These are phyloP conservation scores for Neurospora sp. DNA, from an alignment of 495 filamentous ascomycete genomes.

Conservation along the genomic window DNA sequence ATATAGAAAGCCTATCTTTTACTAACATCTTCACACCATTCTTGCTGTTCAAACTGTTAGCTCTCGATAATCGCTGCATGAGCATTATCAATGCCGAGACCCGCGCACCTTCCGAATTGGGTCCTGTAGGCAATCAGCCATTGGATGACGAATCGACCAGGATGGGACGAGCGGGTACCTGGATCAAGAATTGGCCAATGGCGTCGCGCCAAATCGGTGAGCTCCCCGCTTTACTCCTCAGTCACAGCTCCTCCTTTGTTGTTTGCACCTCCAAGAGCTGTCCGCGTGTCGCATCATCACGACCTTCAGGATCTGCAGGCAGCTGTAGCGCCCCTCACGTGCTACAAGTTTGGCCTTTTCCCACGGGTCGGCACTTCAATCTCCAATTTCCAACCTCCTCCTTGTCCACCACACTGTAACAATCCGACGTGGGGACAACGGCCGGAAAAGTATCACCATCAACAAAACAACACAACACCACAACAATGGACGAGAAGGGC, in stretches of 20 bases:
- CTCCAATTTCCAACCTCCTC: neutral
- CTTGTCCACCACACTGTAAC: neutral
- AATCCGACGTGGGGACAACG: neutral
- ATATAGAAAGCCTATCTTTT: neutral
- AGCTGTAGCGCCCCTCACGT: neutral
- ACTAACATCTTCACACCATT: neutral
- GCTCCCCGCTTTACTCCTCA: neutral
- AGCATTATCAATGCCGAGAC: neutral
- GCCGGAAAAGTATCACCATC: neutral
- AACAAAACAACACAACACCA: neutral
- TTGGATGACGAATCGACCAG: neutral
- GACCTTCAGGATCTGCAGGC: neutral
- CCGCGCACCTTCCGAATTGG: neutral
- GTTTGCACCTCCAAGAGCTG: neutral
- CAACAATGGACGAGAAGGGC: constrained; percentile 17
- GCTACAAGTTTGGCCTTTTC: neutral
- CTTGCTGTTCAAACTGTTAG: neutral
- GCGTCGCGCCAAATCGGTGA: neutral
- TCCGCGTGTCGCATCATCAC: neutral
- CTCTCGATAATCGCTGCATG: neutral
- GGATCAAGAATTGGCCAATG: neutral
- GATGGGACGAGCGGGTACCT: neutral
- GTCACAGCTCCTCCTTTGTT: neutral
- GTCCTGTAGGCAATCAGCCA: neutral
- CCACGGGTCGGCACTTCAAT: neutral